A percentile compares a stretch with the other conserved stretches of the same genome.
These are phyloP conservation scores for Lavandula angustifolia DNA, from an alignment of 257 asterid species.

Conservation along the genomic window DNA sequence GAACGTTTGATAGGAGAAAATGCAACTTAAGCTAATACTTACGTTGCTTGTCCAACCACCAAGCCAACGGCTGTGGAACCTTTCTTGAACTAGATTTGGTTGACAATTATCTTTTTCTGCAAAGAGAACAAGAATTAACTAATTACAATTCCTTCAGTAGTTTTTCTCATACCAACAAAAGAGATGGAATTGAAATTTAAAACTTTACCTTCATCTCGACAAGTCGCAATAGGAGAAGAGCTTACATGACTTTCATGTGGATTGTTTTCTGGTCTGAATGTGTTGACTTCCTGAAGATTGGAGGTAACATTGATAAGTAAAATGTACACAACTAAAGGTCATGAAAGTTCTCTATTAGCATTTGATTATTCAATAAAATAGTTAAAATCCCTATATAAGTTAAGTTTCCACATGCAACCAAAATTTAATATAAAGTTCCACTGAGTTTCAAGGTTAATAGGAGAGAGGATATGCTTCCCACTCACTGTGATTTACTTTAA, in stretches of 20 bases:
- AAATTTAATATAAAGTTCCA: not conserved
- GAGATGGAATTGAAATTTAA: conserved; percentile 22
- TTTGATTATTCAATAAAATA: conserved; percentile 10
- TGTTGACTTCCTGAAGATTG: conserved; percentile 47
- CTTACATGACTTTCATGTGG: conserved; percentile 39
- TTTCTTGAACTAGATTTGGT: conserved; percentile 36
- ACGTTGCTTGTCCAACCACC: conserved; percentile 81
- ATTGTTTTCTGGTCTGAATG: conserved; percentile 34
- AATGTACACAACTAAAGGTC: conserved; percentile 30
- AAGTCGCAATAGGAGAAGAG: conserved; percentile 37
- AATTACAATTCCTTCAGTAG: conserved; percentile 11
- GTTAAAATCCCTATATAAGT: conserved; percentile 11
- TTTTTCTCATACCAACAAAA: conserved; percentile 25
- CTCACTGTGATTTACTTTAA: conserved; percentile 15
- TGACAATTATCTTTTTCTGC: conserved; percentile 41
- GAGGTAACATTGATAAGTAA: conserved; percentile 29
- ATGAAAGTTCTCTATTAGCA: conserved; percentile 20
- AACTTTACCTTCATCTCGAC: conserved; percentile 46
- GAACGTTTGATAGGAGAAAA: conserved; percentile 16
- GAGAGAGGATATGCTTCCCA: not conserved
- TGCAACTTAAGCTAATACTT: conserved; percentile 31
- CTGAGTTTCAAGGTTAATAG: not conserved
- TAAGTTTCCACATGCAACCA: conserved; percentile 20
- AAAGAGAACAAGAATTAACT: conserved; percentile 29
- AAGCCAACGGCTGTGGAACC: conserved; percentile 72